phyloP scores from a whole-genome alignment of 192 early-diverging fungal species.

The Lunasporangiospora selenospora region DNA sequence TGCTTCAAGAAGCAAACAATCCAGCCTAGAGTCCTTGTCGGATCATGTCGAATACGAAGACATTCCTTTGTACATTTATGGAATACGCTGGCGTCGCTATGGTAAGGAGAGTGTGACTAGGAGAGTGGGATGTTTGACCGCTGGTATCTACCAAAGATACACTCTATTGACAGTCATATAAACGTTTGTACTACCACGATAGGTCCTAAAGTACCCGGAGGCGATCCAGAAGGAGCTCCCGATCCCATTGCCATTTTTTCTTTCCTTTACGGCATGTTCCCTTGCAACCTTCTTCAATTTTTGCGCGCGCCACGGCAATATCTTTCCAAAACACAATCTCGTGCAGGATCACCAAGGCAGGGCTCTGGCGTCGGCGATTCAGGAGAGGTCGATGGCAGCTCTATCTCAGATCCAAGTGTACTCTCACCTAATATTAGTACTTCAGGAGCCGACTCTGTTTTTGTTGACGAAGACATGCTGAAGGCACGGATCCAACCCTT shows the following conservation, averaged over 20 bases:
- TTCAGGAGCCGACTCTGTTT: not conserved
- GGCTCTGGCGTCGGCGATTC: slow-evolving; percentile 8
- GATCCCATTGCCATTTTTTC: slow-evolving; percentile 64
- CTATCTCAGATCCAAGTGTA: not conserved
- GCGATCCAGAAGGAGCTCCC: slow-evolving; percentile 51
- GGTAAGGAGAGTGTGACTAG: no score
- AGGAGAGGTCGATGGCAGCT: not conserved
- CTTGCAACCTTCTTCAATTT: slow-evolving; percentile 60
- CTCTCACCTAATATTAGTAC: slow-evolving; percentile 8
- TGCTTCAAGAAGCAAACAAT: not conserved
- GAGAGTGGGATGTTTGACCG: no score
- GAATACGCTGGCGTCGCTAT: slow-evolving; percentile 51
- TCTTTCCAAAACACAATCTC: slow-evolving; percentile 20
- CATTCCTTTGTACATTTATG: slow-evolving; percentile 17
- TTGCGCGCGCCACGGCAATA: slow-evolving; percentile 51
- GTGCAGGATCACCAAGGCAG: slow-evolving; percentile 28
- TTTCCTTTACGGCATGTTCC: slow-evolving; percentile 63
- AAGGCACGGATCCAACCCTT: slow-evolving; percentile 43
- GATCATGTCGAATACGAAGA: slow-evolving; percentile 30
- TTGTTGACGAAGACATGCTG: slow-evolving; percentile 40
- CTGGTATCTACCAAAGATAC: not conserved
- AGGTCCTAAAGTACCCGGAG: slow-evolving; percentile 26
- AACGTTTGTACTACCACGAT: slow-evolving; percentile 1
- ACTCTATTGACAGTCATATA: slow-evolving; percentile 47
- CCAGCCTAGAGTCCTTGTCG: not conserved